Evolutionary conservation across 768 basidiomycete genomes (phyloP).

Genomic region (Auriculariales sp.): DNA sequence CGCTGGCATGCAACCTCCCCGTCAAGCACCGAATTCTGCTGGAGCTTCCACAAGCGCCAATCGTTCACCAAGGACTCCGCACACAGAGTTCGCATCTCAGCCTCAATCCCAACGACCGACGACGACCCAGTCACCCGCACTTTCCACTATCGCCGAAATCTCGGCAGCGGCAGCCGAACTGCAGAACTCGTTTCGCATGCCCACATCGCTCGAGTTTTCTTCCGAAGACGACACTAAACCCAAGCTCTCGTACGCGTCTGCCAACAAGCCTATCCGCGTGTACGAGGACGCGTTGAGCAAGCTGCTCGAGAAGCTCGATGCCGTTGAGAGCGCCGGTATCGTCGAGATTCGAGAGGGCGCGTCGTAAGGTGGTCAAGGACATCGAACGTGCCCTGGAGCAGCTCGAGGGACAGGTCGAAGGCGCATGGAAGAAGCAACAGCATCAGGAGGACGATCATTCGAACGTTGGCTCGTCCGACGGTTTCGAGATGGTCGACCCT

Average conservation of each 20-base stretch:
- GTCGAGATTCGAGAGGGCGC: constrained; percentile 33
- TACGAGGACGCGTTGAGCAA: constrained; percentile 50
- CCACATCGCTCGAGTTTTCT: constrained; percentile 6
- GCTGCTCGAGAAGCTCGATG: constrained; percentile 52
- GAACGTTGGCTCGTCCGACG: too few relatives aligned
- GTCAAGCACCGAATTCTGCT: too few relatives aligned
- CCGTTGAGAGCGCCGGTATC: constrained; percentile 50
- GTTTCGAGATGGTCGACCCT: too few relatives aligned
- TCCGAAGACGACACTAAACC: background rate
- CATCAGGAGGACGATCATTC: constrained; percentile 9
- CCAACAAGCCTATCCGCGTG: constrained; percentile 44
- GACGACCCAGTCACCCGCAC: too few relatives aligned
- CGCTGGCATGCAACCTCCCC: too few relatives aligned
- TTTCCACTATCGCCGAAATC: constrained; percentile 4
- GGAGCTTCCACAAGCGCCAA: too few relatives aligned
- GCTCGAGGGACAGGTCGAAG: constrained; percentile 24
- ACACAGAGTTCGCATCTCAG: too few relatives aligned
- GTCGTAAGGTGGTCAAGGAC: constrained; percentile 37
- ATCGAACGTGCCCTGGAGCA: constrained; percentile 47
- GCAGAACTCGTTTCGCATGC: constrained; percentile 10
- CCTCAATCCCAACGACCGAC: too few relatives aligned
- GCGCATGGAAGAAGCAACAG: constrained; percentile 26
- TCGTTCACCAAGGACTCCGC: too few relatives aligned
- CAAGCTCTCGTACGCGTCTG: constrained; percentile 48
- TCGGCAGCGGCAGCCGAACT: constrained; percentile 12